A percentile compares a stretch with the other conserved stretches of the same genome.
Conservation (phyloP, 106 monocot genomes). For the Dendrobium catenatum region DNA sequence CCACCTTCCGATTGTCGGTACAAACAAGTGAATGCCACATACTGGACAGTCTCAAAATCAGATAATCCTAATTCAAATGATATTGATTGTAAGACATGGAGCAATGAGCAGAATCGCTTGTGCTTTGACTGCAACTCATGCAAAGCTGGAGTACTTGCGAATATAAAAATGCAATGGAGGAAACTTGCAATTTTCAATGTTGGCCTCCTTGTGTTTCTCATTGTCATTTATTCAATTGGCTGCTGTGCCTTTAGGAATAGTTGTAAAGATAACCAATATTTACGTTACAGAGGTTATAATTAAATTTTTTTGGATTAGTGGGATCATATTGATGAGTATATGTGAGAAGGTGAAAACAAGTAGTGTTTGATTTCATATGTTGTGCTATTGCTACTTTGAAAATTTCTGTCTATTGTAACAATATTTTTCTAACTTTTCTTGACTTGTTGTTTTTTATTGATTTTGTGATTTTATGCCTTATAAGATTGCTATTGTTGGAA, state of each 20-base stretch:
- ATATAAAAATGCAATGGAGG: conserved; percentile 18
- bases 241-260: conserved; percentile 20
- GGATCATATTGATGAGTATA: neutral
- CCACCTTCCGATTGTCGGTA: conserved; percentile 42
- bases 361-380: neutral
- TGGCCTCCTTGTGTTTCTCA: conserved; percentile 22
- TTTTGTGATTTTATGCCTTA: too few relatives aligned
- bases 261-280: neutral
- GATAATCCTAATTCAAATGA: conserved; percentile 9
- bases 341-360: neutral
- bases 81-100: conserved; percentile 45
- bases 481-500: too few relatives aligned
- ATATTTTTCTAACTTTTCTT: too few relatives aligned
- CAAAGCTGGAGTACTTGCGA: conserved; percentile 31
- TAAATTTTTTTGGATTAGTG: neutral
- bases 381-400: too few relatives aligned
- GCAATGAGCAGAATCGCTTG: conserved; percentile 34
- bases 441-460: too few relatives aligned
- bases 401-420: too few relatives aligned
- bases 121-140: conserved; percentile 42
- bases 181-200: conserved; percentile 21
- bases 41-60: conserved; percentile 18
- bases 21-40: conserved; percentile 33
- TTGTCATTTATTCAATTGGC: conserved; percentile 21
- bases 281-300: conserved; percentile 4